A percentile compares a stretch with the other conserved stretches of the same genome.
phyloP scores from a whole-genome alignment of 2,329 filamentous ascomycete genomes.

The Diaporthe sp. region DNA sequence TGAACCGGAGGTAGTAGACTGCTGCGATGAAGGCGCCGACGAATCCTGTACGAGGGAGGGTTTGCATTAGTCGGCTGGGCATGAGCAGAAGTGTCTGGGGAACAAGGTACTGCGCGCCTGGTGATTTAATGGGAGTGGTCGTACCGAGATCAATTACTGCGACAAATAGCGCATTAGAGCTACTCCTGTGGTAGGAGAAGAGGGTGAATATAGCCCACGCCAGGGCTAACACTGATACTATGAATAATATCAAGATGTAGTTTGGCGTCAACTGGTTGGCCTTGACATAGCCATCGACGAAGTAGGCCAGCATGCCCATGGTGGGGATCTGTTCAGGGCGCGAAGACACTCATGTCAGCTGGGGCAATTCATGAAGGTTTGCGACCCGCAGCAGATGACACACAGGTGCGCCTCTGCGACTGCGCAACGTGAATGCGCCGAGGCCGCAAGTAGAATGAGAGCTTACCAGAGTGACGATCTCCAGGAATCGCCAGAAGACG shows the following conservation, averaged over 20 bases:
- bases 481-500: constrained; percentile 69
- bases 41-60: constrained; percentile 50
- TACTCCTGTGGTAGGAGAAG: constrained; percentile 73
- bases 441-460: neutral
- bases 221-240: constrained; percentile 71
- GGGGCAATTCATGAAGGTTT: neutral
- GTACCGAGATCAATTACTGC: constrained; percentile 65
- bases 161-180: constrained; percentile 70
- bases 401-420: neutral
- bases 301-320: constrained; percentile 75
- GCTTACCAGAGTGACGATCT: constrained; percentile 71
- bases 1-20: constrained; percentile 69
- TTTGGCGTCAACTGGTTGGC: constrained; percentile 68
- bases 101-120: no score
- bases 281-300: constrained; percentile 69
- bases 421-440: neutral
- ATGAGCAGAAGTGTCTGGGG: neutral
- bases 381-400: neutral
- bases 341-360: constrained; percentile 11
- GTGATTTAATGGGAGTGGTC: neutral
- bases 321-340: constrained; percentile 63
- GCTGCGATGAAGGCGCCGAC: constrained; percentile 72
- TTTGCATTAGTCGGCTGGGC: neutral
- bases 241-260: constrained; percentile 74
- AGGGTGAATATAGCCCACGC: constrained; percentile 74